These are phyloP conservation scores for Tulasnella sp. DNA, from an alignment of 768 basidiomycete genomes.

Conservation along the genomic window DNA sequence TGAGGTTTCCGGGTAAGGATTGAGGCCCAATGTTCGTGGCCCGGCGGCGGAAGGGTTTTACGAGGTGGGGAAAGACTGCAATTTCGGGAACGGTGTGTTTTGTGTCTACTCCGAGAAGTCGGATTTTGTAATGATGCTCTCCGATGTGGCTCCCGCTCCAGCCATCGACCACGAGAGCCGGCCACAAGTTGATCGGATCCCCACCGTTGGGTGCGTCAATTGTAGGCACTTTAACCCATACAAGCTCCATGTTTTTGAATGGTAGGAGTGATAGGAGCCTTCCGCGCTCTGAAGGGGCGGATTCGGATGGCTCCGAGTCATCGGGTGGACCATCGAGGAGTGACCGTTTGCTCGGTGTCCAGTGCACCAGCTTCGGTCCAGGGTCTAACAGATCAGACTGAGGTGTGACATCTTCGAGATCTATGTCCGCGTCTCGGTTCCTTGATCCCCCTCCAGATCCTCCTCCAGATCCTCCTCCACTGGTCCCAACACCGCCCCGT, in stretches of 20 bases:
- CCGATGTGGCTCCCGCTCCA: background rate
- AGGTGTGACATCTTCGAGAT: background rate
- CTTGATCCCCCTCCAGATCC: background rate
- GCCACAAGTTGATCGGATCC: background rate
- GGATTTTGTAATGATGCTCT: background rate
- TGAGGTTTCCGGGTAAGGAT: background rate
- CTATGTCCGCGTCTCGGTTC: background rate
- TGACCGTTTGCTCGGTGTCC: background rate
- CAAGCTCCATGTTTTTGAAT: constrained; percentile 1
- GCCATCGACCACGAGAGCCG: background rate
- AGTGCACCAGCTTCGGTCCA: background rate
- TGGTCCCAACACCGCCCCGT: background rate
- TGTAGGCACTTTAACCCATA: background rate
- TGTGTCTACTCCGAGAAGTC: background rate
- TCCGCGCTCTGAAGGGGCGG: background rate
- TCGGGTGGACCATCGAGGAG: background rate
- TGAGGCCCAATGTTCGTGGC: background rate
- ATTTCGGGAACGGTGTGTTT: background rate
- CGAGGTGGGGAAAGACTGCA: background rate
- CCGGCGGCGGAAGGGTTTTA: background rate
- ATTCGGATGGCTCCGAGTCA: background rate
- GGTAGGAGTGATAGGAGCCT: background rate
- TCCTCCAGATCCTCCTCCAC: background rate
- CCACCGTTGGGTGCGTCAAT: background rate
- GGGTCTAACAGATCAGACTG: background rate